A percentile compares a stretch with the other conserved stretches of the same genome.
phyloP scores from a whole-genome alignment of 805 yeast genomes.

The Lachancea dasiensis region DNA sequence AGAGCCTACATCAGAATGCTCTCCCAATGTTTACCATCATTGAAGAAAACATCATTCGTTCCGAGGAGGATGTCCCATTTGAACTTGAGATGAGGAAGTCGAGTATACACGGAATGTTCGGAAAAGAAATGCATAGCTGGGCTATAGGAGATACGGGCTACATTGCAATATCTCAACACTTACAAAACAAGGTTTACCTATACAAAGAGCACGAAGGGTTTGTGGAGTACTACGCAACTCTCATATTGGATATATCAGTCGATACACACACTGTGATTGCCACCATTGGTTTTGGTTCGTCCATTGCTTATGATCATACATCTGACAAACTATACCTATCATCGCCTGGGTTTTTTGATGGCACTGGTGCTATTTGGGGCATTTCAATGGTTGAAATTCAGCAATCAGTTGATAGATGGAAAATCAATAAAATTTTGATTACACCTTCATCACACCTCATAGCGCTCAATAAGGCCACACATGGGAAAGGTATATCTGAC shows the following conservation, averaged over 20 bases:
- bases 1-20: slow-evolving; percentile 10
- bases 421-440: slow-evolving; percentile 10
- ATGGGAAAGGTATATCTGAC: slow-evolving; percentile 35
- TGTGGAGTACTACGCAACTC: slow-evolving; percentile 9
- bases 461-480: slow-evolving; percentile 15
- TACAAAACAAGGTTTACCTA: slow-evolving; percentile 19
- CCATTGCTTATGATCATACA: slow-evolving; percentile 14
- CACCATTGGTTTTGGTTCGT: slow-evolving; percentile 33
- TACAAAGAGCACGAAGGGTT: slow-evolving; percentile 15
- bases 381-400: slow-evolving; percentile 24
- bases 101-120: slow-evolving; percentile 23
- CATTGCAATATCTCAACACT: slow-evolving; percentile 22
- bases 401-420: slow-evolving; percentile 17
- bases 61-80: slow-evolving; percentile 10
- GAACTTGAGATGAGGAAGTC: slow-evolving; percentile 13
- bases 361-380: slow-evolving; percentile 42
- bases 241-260: slow-evolving; percentile 9
- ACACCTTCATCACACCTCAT: slow-evolving; percentile 11
- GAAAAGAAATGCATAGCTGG: slow-evolving; percentile 15
- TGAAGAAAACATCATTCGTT: slow-evolving; percentile 10
- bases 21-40: slow-evolving; percentile 15
- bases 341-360: slow-evolving; percentile 36
- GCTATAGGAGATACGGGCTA: slow-evolving; percentile 9
- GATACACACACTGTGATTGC: slow-evolving; percentile 18
- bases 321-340: slow-evolving; percentile 32